Evolutionary conservation across 352 stramenopile genomes (phyloP).

Genomic region (Thalassiosira sp.): DNA sequence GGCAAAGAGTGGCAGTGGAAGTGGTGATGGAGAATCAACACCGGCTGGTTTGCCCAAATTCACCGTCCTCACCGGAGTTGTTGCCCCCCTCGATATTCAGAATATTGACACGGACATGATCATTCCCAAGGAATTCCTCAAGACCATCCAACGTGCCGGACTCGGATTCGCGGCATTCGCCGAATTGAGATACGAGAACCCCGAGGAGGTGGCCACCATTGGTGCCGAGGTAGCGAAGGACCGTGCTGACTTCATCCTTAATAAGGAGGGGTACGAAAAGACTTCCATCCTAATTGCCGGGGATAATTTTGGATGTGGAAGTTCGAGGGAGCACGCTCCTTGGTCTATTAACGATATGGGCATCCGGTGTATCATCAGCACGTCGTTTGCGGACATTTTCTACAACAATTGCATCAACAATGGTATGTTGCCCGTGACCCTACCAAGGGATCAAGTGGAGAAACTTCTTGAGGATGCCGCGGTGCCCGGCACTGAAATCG

Average conservation of each 20-base stretch:
- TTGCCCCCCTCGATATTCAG: constrained; percentile 84
- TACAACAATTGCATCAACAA: constrained; percentile 90
- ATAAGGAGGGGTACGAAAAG: constrained; percentile 80
- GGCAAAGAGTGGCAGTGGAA: constrained; percentile 6
- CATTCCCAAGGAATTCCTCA: constrained; percentile 87
- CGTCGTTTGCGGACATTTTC: constrained; percentile 87
- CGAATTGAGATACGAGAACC: constrained; percentile 83
- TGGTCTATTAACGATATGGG: constrained; percentile 87
- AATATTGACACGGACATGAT: constrained; percentile 90
- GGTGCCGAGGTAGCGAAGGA: constrained; percentile 76
- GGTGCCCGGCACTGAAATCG: constrained; percentile 72
- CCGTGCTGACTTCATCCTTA: constrained; percentile 82
- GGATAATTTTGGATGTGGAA: constrained; percentile 87
- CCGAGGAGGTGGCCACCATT: constrained; percentile 79
- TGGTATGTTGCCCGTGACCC: constrained; percentile 84
- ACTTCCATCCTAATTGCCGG: constrained; percentile 84
- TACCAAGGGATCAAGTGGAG: constrained; percentile 75
- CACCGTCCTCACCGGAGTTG: constrained; percentile 72
- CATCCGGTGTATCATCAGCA: constrained; percentile 84
- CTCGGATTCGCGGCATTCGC: constrained; percentile 85
- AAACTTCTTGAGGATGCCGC: constrained; percentile 74
- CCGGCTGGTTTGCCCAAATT: constrained; percentile 78
- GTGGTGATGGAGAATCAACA: constrained; percentile 3
- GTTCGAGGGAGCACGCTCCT: constrained; percentile 84
- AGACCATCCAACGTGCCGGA: constrained; percentile 85